phyloP scores from a whole-genome alignment of 2,329 filamentous ascomycete genomes.

The Pseudocercospora musae region DNA sequence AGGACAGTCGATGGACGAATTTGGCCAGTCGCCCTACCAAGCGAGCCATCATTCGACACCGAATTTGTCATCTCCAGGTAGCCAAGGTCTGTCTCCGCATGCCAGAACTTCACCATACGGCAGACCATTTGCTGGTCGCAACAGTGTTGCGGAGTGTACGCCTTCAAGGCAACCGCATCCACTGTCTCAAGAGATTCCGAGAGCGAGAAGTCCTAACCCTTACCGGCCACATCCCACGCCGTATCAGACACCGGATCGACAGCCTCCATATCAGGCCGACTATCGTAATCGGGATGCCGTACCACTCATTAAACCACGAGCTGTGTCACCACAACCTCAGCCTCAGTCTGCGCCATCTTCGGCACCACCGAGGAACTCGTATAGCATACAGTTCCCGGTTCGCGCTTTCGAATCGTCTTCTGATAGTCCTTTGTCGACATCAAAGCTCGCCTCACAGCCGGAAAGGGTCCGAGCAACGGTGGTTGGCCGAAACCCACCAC shows the following conservation, averaged over 20 bases:
- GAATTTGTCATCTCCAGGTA: constrained; percentile 17
- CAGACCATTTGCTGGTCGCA: constrained; percentile 26
- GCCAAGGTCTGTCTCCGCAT: constrained; percentile 27
- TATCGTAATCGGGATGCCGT: constrained; percentile 17
- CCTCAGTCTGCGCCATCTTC: constrained; percentile 19
- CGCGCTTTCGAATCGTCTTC: constrained; percentile 34
- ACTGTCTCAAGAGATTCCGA: constrained; percentile 35
- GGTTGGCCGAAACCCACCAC: constrained; percentile 35
- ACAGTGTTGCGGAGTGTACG: constrained; percentile 36
- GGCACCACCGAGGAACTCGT: constrained; percentile 24
- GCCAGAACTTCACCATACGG: constrained; percentile 22
- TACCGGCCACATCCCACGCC: constrained; percentile 4
- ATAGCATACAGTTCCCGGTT: constrained; percentile 33
- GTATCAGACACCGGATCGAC: constrained; percentile 10
- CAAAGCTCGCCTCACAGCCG: constrained; percentile 18
- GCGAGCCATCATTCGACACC: constrained; percentile 32
- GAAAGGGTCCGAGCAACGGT: background rate
- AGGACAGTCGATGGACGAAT: constrained; percentile 32
- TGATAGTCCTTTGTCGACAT: constrained; percentile 41
- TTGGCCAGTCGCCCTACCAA: constrained; percentile 26
- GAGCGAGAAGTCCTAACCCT: constrained; percentile 29
- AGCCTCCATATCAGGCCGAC: constrained; percentile 18
- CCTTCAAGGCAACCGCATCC: constrained; percentile 35
- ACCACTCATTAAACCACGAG: constrained; percentile 33
- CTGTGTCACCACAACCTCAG: constrained; percentile 31